Evolutionary conservation across 2,329 filamentous ascomycete species (phyloP).

Genomic region (Colletotrichum sp.): DNA sequence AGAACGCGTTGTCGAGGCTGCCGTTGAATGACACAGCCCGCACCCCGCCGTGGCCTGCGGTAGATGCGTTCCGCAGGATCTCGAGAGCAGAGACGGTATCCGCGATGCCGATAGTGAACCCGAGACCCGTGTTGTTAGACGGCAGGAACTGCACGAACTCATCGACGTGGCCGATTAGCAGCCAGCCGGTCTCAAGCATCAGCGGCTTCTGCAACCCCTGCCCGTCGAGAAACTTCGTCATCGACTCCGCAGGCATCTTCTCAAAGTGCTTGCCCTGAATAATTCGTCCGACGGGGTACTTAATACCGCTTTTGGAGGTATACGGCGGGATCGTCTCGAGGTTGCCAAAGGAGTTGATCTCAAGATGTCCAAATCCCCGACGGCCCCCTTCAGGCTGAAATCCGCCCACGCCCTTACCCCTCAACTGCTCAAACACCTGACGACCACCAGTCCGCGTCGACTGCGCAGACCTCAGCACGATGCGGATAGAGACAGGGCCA

Average conservation of each 20-base stretch:
- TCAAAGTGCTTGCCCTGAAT: slow-evolving; percentile 9
- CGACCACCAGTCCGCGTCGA: slow-evolving; percentile 29
- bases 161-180: slow-evolving; percentile 35
- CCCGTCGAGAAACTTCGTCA: slow-evolving; percentile 33
- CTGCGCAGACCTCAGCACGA: slow-evolving; percentile 37
- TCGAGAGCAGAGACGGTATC: slow-evolving; percentile 27
- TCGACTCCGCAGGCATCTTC: slow-evolving; percentile 28
- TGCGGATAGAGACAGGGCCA: slow-evolving; percentile 33
- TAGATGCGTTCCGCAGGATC: slow-evolving; percentile 25
- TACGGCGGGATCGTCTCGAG: slow-evolving; percentile 42
- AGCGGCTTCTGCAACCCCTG: slow-evolving; percentile 40
- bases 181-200: slow-evolving; percentile 36
- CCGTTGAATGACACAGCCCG: neutral
- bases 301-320: neutral
- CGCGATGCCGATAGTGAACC: slow-evolving; percentile 27
- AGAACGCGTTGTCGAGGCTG: neutral
- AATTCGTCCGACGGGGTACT: neutral
- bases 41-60: slow-evolving; percentile 26
- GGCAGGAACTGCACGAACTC: slow-evolving; percentile 39
- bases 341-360: slow-evolving; percentile 35
- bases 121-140: slow-evolving; percentile 5
- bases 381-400: slow-evolving; percentile 30
- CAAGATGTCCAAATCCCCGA: slow-evolving; percentile 34
- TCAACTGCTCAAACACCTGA: slow-evolving; percentile 35
- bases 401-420: slow-evolving; percentile 32